Percentiles rank a stretch among this genome's conserved stretches.
These are phyloP conservation scores for Thraustochytrium sp. DNA, from an alignment of 352 stramenopile species.

Conservation along the genomic window DNA sequence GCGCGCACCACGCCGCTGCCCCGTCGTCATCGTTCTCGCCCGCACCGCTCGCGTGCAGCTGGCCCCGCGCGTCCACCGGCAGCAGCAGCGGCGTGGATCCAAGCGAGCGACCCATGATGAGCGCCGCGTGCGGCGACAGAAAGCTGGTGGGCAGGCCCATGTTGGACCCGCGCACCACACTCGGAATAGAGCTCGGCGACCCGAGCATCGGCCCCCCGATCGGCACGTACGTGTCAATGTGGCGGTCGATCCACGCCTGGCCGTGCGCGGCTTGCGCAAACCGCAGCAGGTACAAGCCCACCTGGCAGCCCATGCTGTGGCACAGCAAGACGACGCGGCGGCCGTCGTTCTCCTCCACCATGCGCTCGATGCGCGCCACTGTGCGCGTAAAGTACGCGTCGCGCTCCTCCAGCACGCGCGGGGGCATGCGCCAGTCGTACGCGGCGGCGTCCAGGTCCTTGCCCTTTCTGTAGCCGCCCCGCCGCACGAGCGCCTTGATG, in stretches of 20 bases:
- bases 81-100: background rate
- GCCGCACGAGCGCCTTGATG: conserved; percentile 48
- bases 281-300: conserved; percentile 52
- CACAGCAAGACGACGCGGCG: conserved; percentile 53
- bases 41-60: too few relatives aligned
- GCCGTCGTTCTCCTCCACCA: conserved; percentile 50
- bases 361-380: conserved; percentile 49
- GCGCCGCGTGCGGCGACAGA: background rate
- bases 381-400: conserved; percentile 57
- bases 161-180: conserved; percentile 47
- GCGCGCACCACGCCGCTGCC: background rate
- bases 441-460: conserved; percentile 51
- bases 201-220: conserved; percentile 49
- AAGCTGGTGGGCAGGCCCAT: conserved; percentile 50
- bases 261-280: conserved; percentile 46
- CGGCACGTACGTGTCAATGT: conserved; percentile 48
- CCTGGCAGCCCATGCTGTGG: conserved; percentile 50
- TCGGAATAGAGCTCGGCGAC: conserved; percentile 38
- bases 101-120: background rate
- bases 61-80: background rate
- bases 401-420: conserved; percentile 50
- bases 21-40: background rate
- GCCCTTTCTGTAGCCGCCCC: background rate
- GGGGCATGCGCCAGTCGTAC: conserved; percentile 55
- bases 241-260: conserved; percentile 47